Percentiles rank a stretch among this genome's conserved stretches.
Evolutionary conservation across 495 filamentous ascomycete species (phyloP).

Genomic region (Aspergillus kassunensis): DNA sequence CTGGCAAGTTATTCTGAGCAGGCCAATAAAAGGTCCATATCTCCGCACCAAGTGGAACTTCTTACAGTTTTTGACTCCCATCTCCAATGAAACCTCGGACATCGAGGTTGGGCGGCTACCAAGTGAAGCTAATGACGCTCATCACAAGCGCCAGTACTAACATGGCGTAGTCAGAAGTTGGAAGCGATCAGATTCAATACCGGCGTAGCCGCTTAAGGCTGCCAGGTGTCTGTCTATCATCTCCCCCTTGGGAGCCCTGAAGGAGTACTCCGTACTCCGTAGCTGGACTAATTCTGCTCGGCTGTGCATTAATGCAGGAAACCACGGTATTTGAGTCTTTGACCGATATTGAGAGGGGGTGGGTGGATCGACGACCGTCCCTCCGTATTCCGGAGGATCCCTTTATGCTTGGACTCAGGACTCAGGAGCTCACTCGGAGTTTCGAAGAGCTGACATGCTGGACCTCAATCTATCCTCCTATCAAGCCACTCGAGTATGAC

Average conservation of each 20-base stretch:
- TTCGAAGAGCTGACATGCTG: too few species aligned
- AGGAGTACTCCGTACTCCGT: too few species aligned
- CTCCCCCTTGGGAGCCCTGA: background rate
- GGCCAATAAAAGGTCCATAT: conserved; percentile 18
- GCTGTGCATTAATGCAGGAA: conserved; percentile 4
- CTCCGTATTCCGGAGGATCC: background rate
- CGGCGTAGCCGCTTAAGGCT: conserved; percentile 14
- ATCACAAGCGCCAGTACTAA: conserved; percentile 12
- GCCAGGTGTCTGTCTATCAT: conserved; percentile 4
- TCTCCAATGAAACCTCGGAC: conserved; percentile 11
- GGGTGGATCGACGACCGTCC: conserved; percentile 2
- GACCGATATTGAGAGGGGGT: conserved; percentile 6
- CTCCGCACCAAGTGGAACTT: conserved; percentile 9
- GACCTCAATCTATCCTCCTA: too few species aligned
- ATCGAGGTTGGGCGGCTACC: conserved; percentile 14
- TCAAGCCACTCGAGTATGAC: too few species aligned
- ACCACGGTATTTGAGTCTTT: conserved; percentile 9
- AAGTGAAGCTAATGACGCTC: conserved; percentile 18
- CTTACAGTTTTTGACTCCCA: conserved; percentile 13
- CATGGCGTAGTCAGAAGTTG: too few species aligned
- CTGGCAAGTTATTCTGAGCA: background rate
- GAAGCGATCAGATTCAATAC: conserved; percentile 7
- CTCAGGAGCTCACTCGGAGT: too few species aligned
- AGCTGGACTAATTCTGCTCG: background rate
- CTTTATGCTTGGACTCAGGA: too few species aligned